Evolutionary conservation across 441 rosid genomes (phyloP).

Genomic region (Mallotus repandus): DNA sequence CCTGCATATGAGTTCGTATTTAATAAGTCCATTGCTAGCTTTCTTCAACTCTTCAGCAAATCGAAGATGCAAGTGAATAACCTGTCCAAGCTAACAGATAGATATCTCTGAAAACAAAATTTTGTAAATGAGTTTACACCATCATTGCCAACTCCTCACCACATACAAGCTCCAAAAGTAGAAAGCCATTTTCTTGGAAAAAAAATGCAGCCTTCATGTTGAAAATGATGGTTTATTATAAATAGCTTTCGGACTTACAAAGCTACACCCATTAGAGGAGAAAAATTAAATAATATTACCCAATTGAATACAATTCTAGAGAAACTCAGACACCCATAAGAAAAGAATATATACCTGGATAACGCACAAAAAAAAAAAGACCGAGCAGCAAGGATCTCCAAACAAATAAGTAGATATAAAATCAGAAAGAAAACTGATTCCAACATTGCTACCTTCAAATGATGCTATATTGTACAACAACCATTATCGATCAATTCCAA

Average conservation of each 20-base stretch:
- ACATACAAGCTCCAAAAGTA: background rate
- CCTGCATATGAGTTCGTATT: background rate
- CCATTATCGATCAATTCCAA: conserved; percentile 37
- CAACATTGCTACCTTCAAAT: conserved; percentile 7
- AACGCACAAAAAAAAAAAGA: background rate
- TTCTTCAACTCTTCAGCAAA: background rate
- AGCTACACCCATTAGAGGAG: too few species aligned
- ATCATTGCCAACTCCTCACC: background rate
- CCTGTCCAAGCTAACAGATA: too few species aligned
- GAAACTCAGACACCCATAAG: background rate
- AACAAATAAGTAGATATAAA: background rate
- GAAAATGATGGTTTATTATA: background rate
- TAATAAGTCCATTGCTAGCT: background rate
- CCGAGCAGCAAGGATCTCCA: background rate
- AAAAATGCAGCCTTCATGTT: background rate
- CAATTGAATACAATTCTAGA: background rate
- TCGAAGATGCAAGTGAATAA: background rate
- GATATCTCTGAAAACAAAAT: too few species aligned
- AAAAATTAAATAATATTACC: background rate
- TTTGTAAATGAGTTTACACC: too few species aligned
- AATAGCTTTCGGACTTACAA: background rate
- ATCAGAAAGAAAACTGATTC: background rate
- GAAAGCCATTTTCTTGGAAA: background rate
- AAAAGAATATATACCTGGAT: background rate
- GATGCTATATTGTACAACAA: background rate